Conservation (phyloP, 2,329 filamentous ascomycete species). For the Colletotrichum costaricense region DNA sequence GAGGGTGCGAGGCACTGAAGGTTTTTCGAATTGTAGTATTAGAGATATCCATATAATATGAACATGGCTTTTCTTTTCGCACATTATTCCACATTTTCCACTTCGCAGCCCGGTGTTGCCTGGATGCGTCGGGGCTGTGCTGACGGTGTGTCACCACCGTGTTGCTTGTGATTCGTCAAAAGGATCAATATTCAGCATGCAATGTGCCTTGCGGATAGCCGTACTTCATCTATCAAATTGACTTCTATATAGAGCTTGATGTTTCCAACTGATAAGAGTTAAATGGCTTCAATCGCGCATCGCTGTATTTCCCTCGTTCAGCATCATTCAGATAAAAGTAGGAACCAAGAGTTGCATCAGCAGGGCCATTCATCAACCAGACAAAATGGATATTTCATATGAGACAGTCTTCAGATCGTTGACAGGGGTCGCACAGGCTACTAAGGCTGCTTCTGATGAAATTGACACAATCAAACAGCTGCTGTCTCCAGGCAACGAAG, state of each 20-base stretch:
- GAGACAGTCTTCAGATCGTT: neutral
- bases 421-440: neutral
- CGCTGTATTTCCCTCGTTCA: no score
- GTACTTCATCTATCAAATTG: neutral
- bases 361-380: neutral
- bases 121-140: slow-evolving; percentile 16
- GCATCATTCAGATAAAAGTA: neutral
- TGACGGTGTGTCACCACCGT: neutral
- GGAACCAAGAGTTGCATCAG: neutral
- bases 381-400: neutral
- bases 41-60: neutral
- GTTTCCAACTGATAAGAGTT: neutral
- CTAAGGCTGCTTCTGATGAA: neutral
- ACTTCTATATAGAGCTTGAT: neutral
- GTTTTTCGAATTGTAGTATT: neutral
- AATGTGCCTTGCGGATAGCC: neutral
- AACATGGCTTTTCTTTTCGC: neutral
- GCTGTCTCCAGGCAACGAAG: neutral
- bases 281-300: neutral
- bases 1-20: neutral
- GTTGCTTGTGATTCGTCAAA: neutral
- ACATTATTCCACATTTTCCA: neutral
- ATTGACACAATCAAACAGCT: neutral
- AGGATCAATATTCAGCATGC: neutral
- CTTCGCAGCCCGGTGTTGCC: slow-evolving; percentile 2